Base-by-base conservation (phyloP, 73 alveolate species). In the Paramecium biaurelia region DNA sequence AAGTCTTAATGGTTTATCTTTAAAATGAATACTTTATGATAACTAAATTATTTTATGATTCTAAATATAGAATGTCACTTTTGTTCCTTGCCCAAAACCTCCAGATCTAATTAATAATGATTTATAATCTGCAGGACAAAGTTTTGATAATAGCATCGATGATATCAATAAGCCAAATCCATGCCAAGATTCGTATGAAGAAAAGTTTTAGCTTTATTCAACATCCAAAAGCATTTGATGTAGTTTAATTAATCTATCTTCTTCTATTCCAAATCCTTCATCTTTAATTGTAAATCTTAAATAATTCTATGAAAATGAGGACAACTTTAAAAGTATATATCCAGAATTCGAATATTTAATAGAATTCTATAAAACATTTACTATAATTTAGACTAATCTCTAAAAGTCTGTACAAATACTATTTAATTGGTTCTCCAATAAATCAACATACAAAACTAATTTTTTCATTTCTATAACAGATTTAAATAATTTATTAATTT, bases 111-210 rank as follows among this genome's bases (percentile, higher is more conserved):
- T 41, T 24, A 47, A 34, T 45, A 79, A 23, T 20, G 63, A 23
- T 42, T 43, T 32, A 72, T 35, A 37, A 20, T 45, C 32, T 0
- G 23, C 20, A 23, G 90, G 90, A 24, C 63, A 32, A 0, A 79
- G 15, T 79, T 79, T 79, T 11, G 32, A 23, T 24, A 79, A 12
- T 12, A 79, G 7, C 42, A 79, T 41, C 0, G 20, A 45, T 11
- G 90, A 43, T 0, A 79, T 79, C 3, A 79, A 10, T 79, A 79
- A 79, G 23, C 90, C 90, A 79, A 79, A 79, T 21, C 90, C 90
- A 41, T 41, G 56, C 90, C 90, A 79, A 21, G 45, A 21, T 63
- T 24, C 2, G 18, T 23, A 35, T 35, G 15, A 15, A 15, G 58
- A 34, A 72, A 34, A 72, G 24, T 72, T 42, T 72, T 37, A 34